Conservation (phyloP, 768 basidiomycete species). For the Exidia glandulosa region DNA sequence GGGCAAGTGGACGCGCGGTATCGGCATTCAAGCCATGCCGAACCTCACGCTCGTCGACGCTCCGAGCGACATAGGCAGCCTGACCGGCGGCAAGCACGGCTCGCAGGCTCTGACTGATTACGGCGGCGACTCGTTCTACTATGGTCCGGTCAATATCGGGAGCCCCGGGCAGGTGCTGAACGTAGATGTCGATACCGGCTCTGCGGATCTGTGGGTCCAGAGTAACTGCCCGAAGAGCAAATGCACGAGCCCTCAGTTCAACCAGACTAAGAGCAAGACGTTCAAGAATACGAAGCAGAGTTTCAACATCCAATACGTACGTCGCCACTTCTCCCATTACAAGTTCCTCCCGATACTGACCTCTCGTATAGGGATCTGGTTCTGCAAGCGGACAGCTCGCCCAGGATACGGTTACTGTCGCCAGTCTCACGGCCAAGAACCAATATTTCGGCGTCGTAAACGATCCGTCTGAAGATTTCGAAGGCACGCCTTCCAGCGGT, state of each 20-base stretch:
- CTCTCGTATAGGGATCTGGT: conserved; percentile 27
- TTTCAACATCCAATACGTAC: conserved; percentile 35
- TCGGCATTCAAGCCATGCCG: not conserved
- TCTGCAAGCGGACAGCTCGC: conserved; percentile 37
- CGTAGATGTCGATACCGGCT: conserved; percentile 60
- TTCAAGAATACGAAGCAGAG: conserved; percentile 19
- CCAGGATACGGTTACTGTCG: conserved; percentile 40
- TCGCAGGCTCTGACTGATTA: conserved; percentile 28
- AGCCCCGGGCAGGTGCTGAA: conserved; percentile 40
- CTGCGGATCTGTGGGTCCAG: conserved; percentile 53
- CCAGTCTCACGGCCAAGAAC: conserved; percentile 28
- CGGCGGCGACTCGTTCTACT: conserved; percentile 38
- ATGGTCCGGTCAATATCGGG: conserved; percentile 38
- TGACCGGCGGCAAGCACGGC: conserved; percentile 1
- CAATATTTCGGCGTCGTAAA: conserved; percentile 48
- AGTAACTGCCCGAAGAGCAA: conserved; percentile 24
- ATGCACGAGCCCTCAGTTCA: conserved; percentile 30
- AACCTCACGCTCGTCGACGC: not conserved
- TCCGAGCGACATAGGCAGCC: not conserved
- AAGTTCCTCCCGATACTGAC: not conserved
- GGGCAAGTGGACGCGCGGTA: not conserved
- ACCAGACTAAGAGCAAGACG: conserved; percentile 30
- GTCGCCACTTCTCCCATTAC: not conserved
- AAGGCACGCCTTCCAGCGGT: conserved; percentile 40
- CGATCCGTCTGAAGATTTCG: conserved; percentile 38